Percentiles rank a stretch among this genome's conserved stretches.
These are phyloP conservation scores for Xanthoconium stramineum DNA, from an alignment of 768 basidiomycete genomes.

Conservation along the genomic window DNA sequence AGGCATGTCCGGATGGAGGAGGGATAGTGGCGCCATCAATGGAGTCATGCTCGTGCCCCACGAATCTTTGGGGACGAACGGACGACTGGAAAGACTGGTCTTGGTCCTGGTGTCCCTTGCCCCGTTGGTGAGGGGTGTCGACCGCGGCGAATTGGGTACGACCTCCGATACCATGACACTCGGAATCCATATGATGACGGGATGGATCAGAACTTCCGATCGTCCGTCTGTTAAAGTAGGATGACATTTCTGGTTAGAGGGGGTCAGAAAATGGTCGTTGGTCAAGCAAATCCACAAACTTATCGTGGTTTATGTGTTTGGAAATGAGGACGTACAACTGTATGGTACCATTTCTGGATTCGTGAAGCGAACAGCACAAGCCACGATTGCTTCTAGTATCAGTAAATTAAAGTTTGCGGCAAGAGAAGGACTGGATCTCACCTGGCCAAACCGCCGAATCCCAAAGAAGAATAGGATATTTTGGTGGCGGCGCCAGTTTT, in stretches of 20 bases:
- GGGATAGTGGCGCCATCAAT: neutral
- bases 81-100: neutral
- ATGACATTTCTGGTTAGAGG: slow-evolving; percentile 3
- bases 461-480: too few species aligned
- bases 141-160: neutral
- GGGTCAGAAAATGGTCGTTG: neutral
- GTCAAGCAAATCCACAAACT: too few species aligned
- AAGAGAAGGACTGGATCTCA: neutral
- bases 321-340: too few species aligned
- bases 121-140: neutral
- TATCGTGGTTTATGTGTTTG: too few species aligned
- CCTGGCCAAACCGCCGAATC: too few species aligned
- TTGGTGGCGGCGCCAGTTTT: too few species aligned
- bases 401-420: neutral
- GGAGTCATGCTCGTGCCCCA: neutral
- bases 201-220: neutral
- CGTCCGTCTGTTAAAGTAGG: slow-evolving; percentile 5
- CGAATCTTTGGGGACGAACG: neutral
- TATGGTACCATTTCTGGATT: neutral
- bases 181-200: neutral
- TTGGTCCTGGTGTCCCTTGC: neutral
- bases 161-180: neutral
- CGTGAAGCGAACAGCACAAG: neutral
- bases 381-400: neutral
- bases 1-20: neutral